Evolutionary conservation across 1,139 yeast genomes (phyloP), one percentile per base, ranked within the genome.

Genomic region (Hyphopichia buzzinii): DNA sequence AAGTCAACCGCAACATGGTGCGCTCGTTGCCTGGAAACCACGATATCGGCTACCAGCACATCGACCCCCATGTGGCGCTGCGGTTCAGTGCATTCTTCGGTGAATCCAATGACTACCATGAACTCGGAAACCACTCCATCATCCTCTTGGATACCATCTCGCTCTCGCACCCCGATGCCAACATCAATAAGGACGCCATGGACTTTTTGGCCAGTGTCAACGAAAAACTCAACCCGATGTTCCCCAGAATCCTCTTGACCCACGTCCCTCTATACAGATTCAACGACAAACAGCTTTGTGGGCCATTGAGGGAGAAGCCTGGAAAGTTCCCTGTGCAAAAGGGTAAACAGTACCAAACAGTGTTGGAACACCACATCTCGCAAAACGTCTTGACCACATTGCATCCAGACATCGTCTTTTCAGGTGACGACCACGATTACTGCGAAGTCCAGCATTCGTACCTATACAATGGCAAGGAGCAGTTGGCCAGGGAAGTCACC

Each of bases 11-110:
- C 36, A 57, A 68, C 22, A 77, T 79, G 3, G 64, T 78, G 30
- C 68, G 74, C 49, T 76, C 82, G 2, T 60, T 92, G 10, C 96
- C 97, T 0, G 98, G 98, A 2, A 92, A 92, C 53, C 98, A 92
- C 56, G 98, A 92, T 56, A 87, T 92, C 47, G 98, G 98, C 1
- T 90, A 84, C 57, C 95, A 95, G 25, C 76, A 80, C 39, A 59
- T 71, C 13, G 77, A 81, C 1, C 70, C 77, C 6, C 67, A 75
- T 10, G 75, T 74, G 19, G 59, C 67, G 2, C 63, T 77, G 22
- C 67, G 97, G 44, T 92, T 90, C 59, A 62, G 74, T 16, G 65
- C 81, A 2, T 75, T 72, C 52, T 90, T 88, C 57, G 98, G 98
- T 3, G 80, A 71, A 28, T 71, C 84, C 8, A 77, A 83, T 38